These are phyloP conservation scores for Rhizoclosmatium hyalinum DNA, from an alignment of 371 early-diverging fungal genomes.

Conservation along the genomic window DNA sequence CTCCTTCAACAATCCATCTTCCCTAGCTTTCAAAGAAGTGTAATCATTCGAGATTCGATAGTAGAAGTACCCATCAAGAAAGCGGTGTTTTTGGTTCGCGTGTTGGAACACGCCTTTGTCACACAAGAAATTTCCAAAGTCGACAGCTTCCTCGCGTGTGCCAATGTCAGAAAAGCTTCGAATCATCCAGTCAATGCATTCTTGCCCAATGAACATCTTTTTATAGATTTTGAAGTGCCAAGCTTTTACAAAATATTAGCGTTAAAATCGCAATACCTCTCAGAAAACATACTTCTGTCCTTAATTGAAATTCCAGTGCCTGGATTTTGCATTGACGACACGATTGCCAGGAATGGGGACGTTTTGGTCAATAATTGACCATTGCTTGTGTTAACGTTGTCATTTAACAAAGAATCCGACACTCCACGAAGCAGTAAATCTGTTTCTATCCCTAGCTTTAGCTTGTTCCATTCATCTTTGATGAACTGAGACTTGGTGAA, in stretches of 20 bases:
- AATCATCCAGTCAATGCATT: conserved; percentile 91
- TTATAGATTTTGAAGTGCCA: conserved; percentile 89
- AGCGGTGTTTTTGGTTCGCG: conserved; percentile 72
- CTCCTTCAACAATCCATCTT: conserved; percentile 17
- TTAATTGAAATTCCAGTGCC: conserved; percentile 72
- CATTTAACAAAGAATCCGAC: background rate
- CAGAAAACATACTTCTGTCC: conserved; percentile 64
- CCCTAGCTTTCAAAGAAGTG: background rate
- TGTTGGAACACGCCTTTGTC: conserved; percentile 80
- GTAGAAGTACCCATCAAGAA: conserved; percentile 93
- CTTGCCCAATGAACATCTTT: conserved; percentile 83
- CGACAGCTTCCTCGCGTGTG: conserved; percentile 83
- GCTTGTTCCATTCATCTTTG: conserved; percentile 35
- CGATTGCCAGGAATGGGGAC: conserved; percentile 53
- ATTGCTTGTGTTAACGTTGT: background rate
- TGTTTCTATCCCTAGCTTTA: background rate
- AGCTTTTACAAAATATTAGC: background rate
- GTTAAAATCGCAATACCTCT: background rate
- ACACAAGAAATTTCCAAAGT: conserved; percentile 81
- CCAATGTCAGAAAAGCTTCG: conserved; percentile 78
- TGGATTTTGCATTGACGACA: conserved; percentile 77
- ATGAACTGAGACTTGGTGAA: conserved; percentile 37
- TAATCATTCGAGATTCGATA: conserved; percentile 67
- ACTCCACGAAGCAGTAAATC: background rate
- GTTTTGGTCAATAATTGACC: conserved; percentile 23